phyloP scores from a whole-genome alignment of 192 early-diverging fungal genomes.

The Piromyces sp. region DNA sequence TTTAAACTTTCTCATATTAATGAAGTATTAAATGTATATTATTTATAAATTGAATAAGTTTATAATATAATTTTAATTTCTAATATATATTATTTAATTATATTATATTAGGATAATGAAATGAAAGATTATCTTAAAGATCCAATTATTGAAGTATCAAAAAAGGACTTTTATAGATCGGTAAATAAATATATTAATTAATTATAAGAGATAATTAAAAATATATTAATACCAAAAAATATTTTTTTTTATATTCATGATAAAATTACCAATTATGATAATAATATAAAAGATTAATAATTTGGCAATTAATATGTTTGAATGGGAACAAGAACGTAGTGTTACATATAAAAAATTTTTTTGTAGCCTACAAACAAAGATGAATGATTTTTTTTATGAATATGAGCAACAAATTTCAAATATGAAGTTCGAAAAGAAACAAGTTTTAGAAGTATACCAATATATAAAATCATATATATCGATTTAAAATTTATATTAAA shows the following conservation, averaged over 20 bases:
- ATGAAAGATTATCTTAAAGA: background rate
- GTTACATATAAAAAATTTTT: background rate
- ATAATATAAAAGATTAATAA: background rate
- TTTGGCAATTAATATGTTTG: background rate
- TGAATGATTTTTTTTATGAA: background rate
- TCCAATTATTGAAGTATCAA: background rate
- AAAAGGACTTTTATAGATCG: background rate
- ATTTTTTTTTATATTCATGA: no score
- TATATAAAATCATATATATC: no score
- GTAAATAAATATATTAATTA: background rate
- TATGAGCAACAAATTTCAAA: background rate
- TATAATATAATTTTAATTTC: no score
- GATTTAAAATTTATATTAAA: no score
- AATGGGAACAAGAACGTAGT: background rate
- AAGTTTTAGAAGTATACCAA: background rate
- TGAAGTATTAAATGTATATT: no score
- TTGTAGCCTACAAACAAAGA: background rate
- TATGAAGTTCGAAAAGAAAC: background rate
- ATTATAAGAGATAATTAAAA: no score
- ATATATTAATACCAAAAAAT: no score
- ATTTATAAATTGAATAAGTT: no score
- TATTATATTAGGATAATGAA: no score
- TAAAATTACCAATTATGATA: no score
- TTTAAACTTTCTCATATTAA: no score
- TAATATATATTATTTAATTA: no score